Percentiles rank a stretch among this genome's conserved stretches.
phyloP scores from a whole-genome alignment of 2,329 filamentous ascomycete species.

The Stagonosporopsis tanaceti region DNA sequence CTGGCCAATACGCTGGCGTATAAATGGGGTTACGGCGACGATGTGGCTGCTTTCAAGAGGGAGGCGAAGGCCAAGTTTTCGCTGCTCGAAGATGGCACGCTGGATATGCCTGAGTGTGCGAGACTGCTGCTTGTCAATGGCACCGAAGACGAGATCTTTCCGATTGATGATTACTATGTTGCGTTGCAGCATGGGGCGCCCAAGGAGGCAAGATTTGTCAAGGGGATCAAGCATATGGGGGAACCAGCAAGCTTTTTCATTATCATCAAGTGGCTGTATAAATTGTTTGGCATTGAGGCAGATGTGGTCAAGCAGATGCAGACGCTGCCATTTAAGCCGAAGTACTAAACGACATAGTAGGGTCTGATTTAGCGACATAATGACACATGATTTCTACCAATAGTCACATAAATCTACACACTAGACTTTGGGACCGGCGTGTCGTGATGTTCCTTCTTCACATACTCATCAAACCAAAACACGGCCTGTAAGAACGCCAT shows the following conservation, averaged over 20 bases:
- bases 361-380: neutral
- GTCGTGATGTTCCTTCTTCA: conserved; percentile 50
- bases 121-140: conserved; percentile 65
- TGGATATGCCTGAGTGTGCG: conserved; percentile 59
- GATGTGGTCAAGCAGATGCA: conserved; percentile 55
- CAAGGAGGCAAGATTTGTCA: conserved; percentile 61
- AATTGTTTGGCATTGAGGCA: conserved; percentile 55
- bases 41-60: conserved; percentile 55
- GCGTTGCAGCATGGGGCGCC: conserved; percentile 61
- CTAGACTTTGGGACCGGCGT: neutral
- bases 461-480: conserved; percentile 75
- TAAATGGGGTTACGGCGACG: conserved; percentile 55
- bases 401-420: neutral
- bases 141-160: conserved; percentile 68
- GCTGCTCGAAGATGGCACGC: conserved; percentile 62
- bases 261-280: conserved; percentile 59
- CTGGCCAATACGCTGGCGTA: conserved; percentile 60
- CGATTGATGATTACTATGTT: conserved; percentile 67
- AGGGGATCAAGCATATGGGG: conserved; percentile 59
- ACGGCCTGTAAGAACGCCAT: conserved; percentile 81
- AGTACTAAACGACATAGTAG: conserved; percentile 43
- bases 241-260: conserved; percentile 60
- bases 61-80: conserved; percentile 61
- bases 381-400: too few relatives aligned
- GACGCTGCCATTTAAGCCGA: conserved; percentile 57